Evolutionary conservation across 2,329 filamentous ascomycete species (phyloP).

Genomic region (Aspergillus floridensis): DNA sequence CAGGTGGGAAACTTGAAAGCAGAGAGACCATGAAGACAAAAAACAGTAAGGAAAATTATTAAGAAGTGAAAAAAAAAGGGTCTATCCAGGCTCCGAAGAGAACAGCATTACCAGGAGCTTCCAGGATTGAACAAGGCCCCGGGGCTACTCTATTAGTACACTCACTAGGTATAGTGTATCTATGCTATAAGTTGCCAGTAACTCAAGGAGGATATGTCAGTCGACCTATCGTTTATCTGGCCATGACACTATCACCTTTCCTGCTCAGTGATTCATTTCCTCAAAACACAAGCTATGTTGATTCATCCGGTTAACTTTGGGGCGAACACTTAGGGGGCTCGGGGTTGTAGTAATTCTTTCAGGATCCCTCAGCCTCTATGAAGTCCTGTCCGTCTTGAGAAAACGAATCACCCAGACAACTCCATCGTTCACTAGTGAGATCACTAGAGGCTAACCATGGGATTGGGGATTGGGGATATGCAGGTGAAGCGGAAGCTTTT

Average conservation of each 20-base stretch:
- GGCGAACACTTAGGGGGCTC: not conserved
- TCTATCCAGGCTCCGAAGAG: not conserved
- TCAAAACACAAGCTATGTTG: too few relatives aligned
- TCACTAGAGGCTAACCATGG: constrained; percentile 18
- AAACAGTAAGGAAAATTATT: not conserved
- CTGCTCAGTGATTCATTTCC: too few relatives aligned
- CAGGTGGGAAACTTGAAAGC: not conserved
- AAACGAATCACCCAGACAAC: not conserved
- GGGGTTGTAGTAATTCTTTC: not conserved
- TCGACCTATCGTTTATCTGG: too few relatives aligned
- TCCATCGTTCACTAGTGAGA: constrained; percentile 9
- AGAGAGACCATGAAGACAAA: not conserved
- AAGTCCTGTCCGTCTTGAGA: not conserved
- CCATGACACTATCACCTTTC: too few relatives aligned
- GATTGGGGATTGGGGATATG: constrained; percentile 17
- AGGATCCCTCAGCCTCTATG: not conserved
- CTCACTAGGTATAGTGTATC: too few relatives aligned
- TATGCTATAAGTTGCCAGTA: too few relatives aligned
- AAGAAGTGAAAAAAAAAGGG: not conserved
- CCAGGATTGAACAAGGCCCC: too few relatives aligned
- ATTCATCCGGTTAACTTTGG: not conserved
- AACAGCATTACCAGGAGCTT: not conserved
- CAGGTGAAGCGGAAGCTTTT: constrained; percentile 15
- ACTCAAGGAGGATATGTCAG: too few relatives aligned
- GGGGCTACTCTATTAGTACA: too few relatives aligned